Base-by-base conservation (phyloP, 192 early-diverging fungal species). In the Mycoemilia scoparia region DNA sequence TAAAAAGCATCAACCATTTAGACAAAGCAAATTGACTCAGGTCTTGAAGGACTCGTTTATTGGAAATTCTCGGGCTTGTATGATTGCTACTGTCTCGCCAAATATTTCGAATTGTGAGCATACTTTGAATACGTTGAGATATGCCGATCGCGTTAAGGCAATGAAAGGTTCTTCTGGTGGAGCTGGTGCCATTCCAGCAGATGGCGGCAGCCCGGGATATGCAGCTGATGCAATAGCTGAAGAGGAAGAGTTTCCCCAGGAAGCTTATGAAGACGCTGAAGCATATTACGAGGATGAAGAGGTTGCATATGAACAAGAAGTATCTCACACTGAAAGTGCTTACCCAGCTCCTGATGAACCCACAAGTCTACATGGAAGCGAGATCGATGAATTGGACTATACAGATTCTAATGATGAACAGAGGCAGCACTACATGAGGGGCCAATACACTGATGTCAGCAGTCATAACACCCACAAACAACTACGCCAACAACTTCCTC, bases 1-100 rank as follows among this genome's bases (percentile, higher is more conserved):
- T 41, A 91, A 88, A 39, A 79, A 74, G 30, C 95, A 99, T 52
- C 88, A 84, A 21, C 95, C 95, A 2, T 99, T 96, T 69, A 71
- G 95, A 28, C 89, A 96, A 51, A 82, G 77, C 49, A 99, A 99
- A 60, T 52, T 99, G 32, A 99, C 95, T 0, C 91, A 96, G 62
- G 79, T 92, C 3, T 56, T 98, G 15, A 96, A 96, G 45, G 95
- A 98, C 55, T 96, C 90, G 10, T 91, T 98, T 52, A 76, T 96
- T 45, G 95, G 93, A 10, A 87, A 99, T 51, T 91, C 89, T 16
- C 69, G 86, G 8, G 92, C 95, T 0, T 99, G 91, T 49, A 99
- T 99, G 95, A 79, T 99, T 42, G 95, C 95, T 2, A 99, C 87
- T 4, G 77, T 99, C 22, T 91, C 91, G 14, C 91, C 95, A 11